Evolutionary conservation across 2,329 filamentous ascomycete species (phyloP).

Genomic region (Apiospora aurea): DNA sequence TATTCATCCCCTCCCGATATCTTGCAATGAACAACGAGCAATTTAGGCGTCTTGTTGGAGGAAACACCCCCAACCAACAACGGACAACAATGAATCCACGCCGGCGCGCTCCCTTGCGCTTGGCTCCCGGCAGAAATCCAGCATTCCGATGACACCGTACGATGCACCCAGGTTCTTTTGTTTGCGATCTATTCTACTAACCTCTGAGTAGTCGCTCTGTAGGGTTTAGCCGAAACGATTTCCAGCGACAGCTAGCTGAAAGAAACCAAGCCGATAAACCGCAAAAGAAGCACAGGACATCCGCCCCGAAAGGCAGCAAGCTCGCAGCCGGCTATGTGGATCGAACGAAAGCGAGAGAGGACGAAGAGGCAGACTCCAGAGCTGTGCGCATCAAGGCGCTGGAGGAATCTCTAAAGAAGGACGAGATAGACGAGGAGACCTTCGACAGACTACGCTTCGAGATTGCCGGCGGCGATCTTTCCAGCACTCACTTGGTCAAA

Average conservation of each 20-base stretch:
- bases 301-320: constrained; percentile 82
- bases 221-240: constrained; percentile 66
- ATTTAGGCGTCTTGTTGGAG: constrained; percentile 80
- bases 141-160: constrained; percentile 94
- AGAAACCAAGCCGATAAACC: constrained; percentile 63
- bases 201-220: constrained; percentile 67
- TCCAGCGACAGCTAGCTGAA: constrained; percentile 85
- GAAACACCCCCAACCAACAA: constrained; percentile 49
- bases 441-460: constrained; percentile 79
- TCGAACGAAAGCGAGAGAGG: constrained; percentile 71
- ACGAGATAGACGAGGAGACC: constrained; percentile 80
- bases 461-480: constrained; percentile 82
- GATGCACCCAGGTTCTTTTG: constrained; percentile 38
- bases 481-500: constrained; percentile 87
- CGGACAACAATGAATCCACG: constrained; percentile 54
- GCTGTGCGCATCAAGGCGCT: constrained; percentile 76
- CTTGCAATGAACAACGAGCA: constrained; percentile 89
- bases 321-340: constrained; percentile 85
- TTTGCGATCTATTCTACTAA: neutral
- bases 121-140: constrained; percentile 79
- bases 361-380: constrained; percentile 59
- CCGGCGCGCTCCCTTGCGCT: constrained; percentile 57
- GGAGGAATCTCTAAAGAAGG: constrained; percentile 82
- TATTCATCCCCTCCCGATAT: neutral
- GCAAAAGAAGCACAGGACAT: constrained; percentile 78